phyloP scores from a whole-genome alignment of 148 eudicot species.

The Camellia lanceoleosa region DNA sequence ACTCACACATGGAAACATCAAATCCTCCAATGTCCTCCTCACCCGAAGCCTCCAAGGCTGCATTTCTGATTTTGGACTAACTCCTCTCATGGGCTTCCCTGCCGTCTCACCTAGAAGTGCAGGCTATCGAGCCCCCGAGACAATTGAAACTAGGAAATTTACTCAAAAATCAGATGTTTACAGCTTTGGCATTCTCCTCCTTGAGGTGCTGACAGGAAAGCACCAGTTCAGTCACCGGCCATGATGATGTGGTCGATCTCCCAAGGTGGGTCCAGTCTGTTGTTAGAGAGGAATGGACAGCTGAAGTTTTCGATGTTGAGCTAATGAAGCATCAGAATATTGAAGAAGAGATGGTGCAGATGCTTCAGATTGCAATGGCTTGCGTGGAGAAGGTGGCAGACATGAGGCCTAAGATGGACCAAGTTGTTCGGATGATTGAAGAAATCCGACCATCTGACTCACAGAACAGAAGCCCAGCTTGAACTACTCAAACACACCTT shows the following conservation, averaged over 20 bases:
- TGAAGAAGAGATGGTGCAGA: conserved; percentile 92
- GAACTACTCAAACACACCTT: conserved; percentile 36
- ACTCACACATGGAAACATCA: conserved; percentile 81
- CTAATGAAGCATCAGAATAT: conserved; percentile 62
- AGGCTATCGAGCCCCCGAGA: conserved; percentile 89
- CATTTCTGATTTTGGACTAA: conserved; percentile 75
- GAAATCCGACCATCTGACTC: conserved; percentile 60
- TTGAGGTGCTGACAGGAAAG: conserved; percentile 88
- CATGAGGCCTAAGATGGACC: conserved; percentile 67
- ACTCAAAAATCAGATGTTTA: conserved; percentile 84
- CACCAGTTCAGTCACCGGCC: conserved; percentile 62
- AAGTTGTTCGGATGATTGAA: conserved; percentile 77
- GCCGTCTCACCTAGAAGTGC: conserved; percentile 53
- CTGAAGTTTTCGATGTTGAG: conserved; percentile 85
- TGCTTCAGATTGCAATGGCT: conserved; percentile 95
- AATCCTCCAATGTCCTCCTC: conserved; percentile 82
- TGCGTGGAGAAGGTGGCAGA: conserved; percentile 81
- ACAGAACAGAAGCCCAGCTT: conserved; percentile 37
- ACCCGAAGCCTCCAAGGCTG: conserved; percentile 56
- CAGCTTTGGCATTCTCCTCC: conserved; percentile 88
- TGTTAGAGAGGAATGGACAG: conserved; percentile 96
- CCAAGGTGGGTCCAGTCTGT: conserved; percentile 96
- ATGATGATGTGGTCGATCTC: conserved; percentile 77
- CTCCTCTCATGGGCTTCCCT: conserved; percentile 65
- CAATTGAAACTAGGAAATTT: conserved; percentile 48